phyloP scores from a whole-genome alignment of 176 grass and related monocot species.

The Otatea glauca region DNA sequence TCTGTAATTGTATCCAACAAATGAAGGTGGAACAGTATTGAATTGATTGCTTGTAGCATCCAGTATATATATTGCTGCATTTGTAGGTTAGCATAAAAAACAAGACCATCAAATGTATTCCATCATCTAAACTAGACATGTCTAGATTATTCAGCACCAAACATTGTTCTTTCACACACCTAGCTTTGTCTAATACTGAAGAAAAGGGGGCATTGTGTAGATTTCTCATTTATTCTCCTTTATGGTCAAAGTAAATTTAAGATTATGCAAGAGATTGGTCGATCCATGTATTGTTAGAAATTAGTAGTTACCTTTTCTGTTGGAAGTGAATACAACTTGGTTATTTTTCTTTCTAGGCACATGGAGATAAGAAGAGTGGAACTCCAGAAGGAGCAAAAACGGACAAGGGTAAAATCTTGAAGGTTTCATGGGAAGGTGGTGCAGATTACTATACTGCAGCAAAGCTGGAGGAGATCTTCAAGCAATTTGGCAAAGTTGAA shows the following conservation, averaged over 20 bases:
- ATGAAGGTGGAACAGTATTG: not conserved
- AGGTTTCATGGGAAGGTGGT: constrained; percentile 86
- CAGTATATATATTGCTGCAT: too few relatives aligned
- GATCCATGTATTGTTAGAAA: not conserved
- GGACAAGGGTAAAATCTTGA: constrained; percentile 70
- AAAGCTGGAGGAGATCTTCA: constrained; percentile 72
- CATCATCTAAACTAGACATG: not conserved
- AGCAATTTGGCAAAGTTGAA: constrained; percentile 78
- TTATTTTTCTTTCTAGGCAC: constrained; percentile 35
- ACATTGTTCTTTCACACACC: too few relatives aligned
- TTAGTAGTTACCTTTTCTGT: not conserved
- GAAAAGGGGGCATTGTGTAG: not conserved
- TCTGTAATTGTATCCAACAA: not conserved
- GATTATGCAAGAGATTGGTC: not conserved
- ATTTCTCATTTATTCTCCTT: not conserved
- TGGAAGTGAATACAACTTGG: not conserved
- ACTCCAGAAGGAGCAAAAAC: constrained; percentile 27
- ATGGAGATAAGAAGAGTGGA: constrained; percentile 47
- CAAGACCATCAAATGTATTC: not conserved
- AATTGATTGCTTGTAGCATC: not conserved
- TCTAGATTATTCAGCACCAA: too few relatives aligned
- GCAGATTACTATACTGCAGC: constrained; percentile 65
- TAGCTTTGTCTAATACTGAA: too few relatives aligned
- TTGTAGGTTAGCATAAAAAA: constrained; percentile 4
- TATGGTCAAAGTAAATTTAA: not conserved